Evolutionary conservation across 495 filamentous ascomycete genomes (phyloP), one percentile per base, ranked within the genome.

Genomic region (Penicillium odoratum): DNA sequence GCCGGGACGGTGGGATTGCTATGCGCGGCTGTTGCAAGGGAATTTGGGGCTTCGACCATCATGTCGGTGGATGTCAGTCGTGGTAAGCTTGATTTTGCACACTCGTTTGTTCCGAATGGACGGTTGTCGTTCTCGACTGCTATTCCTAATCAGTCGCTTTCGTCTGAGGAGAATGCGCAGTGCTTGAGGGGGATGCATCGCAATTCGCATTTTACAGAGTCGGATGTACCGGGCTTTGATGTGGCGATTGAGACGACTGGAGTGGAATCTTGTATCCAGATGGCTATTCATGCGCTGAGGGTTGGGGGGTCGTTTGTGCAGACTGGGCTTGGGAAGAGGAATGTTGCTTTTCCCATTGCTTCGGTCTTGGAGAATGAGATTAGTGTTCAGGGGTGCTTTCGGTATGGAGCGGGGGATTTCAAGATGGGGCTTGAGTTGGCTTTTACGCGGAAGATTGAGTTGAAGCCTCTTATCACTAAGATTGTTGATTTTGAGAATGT

Each of bases 1-100:
- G 88, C 90, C 11, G 93, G 92, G 0, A 89, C 93, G 8, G 85
- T 96, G 0, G 93, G 93, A 0, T 77, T 96, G 16, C 81, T 96
- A 9, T 92, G 87, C 69, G 86, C 83, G 6, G 88, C 89, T 7
- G 91, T 94, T 0, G 89, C 90, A n/a, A 77, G 81, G 5, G 84
- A 89, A 15, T 93, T 85, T 59, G 92, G 92, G 1, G 92, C 92
- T 4, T 78, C 74, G 46, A 86, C 81, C 58, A 76, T 96, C 13
- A 81, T 93, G 0, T 77, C 81, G 2, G 91, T 94, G 33, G 92
- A 97, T 74, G 87, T 95, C 54, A 81, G 89, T 46, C 75, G 85
- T 59, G 64, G 78, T 25, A 82, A 90, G 51, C 74, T 96, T 46
- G 75, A 85, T 33, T 92, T 93, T 70, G 92, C 92, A 8, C 69